Evolutionary conservation across 169 alveolate species (phyloP), one percentile per base, ranked within the genome.

Genomic region (Plasmodium coatneyi): DNA sequence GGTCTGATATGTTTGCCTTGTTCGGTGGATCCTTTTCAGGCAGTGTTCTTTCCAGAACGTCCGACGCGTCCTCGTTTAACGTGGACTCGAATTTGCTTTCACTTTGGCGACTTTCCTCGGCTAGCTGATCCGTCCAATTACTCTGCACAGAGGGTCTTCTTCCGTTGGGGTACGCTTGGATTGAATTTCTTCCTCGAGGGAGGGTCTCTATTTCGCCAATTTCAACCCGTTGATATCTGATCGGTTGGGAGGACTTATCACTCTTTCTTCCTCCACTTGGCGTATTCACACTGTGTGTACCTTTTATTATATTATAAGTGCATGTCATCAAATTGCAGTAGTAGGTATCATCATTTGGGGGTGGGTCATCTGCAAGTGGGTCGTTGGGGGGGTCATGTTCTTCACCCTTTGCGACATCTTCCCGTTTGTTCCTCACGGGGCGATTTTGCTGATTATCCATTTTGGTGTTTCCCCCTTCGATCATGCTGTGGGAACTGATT

Each of bases 221-320:
- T 66, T 66, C 76, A 7, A 25, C 76, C 14, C 10, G 32, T 30
- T 32, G 34, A n/a, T 10, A 25, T 28, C 12, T 46, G 7, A 16
- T 4, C 14, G 14, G 7, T 41, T 6, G 71, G 9, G 84, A 14
- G 54, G 54, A 2, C 14, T 3, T 49, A n/a, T 79, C 71, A 22
- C 28, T 3, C 43, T 66, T 70, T 83, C 34, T 14, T 25, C 56
- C 46, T 41, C 32, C 70, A 16, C 52, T 36, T 3, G 28, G 34
- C 0, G 22, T 12, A 60, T 25, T 32, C 6, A 7, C 39, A 82
- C 32, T 32, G 43, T 43, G 71, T 54, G 56, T 82, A 14, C 72
- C 71, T 32, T 82, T 82, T 82, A 82, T 30, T 60, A 56, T 56
- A 43, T 32, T 82, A 60, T 82, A 82, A 56, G 22, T 32, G n/a